These are phyloP conservation scores for Fraxinus baroniana DNA, from an alignment of 305 asterid genomes.

Conservation along the genomic window DNA sequence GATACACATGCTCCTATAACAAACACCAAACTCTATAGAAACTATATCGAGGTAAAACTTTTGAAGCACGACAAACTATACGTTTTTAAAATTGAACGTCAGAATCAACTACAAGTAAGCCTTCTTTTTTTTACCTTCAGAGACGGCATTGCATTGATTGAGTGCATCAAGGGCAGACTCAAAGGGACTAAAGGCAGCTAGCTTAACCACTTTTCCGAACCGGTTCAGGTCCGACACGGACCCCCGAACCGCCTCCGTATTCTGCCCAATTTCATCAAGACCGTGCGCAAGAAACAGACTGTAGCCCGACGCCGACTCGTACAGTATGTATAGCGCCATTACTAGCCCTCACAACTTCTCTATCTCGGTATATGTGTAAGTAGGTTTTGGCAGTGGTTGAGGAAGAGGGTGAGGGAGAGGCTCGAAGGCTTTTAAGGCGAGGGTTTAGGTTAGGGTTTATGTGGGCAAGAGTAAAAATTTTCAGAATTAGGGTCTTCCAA, in stretches of 20 bases:
- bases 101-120: neutral
- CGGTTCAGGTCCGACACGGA: slow-evolving; percentile 82
- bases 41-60: neutral
- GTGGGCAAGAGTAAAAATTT: neutral
- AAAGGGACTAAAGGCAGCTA: slow-evolving; percentile 68
- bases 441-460: slow-evolving; percentile 24
- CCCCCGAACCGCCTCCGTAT: slow-evolving; percentile 71
- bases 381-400: neutral
- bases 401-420: neutral
- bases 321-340: slow-evolving; percentile 64
- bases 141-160: slow-evolving; percentile 80
- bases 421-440: neutral
- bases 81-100: neutral
- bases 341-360: neutral
- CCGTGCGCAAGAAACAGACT: slow-evolving; percentile 64
- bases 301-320: slow-evolving; percentile 87
- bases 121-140: slow-evolving; percentile 60
- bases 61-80: neutral
- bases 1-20: neutral
- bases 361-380: neutral
- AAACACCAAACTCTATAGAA: neutral
- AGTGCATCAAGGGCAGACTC: slow-evolving; percentile 92
- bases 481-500: neutral
- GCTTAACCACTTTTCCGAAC: slow-evolving; percentile 79
- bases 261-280: slow-evolving; percentile 88